Percentiles rank a stretch among this genome's conserved stretches.
These are phyloP conservation scores for Capronia americana DNA, from an alignment of 2,329 filamentous ascomycete genomes.

Conservation along the genomic window DNA sequence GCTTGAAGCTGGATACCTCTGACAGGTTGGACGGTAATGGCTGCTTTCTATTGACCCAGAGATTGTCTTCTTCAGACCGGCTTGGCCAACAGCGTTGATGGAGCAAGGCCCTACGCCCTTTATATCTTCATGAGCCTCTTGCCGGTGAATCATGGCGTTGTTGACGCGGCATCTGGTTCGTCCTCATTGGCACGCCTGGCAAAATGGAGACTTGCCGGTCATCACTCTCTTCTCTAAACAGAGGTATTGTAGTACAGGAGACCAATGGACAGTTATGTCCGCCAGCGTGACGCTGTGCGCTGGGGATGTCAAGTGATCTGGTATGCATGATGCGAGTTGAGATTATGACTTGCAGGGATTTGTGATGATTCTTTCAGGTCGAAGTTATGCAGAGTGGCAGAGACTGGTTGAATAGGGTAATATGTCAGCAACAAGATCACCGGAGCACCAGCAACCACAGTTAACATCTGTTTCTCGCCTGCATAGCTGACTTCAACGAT, in stretches of 20 bases:
- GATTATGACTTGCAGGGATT: not conserved
- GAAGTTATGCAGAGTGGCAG: not conserved
- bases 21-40: not conserved
- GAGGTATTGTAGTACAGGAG: not conserved
- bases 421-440: not conserved
- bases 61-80: not conserved
- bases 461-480: not conserved
- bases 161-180: constrained; percentile 1
- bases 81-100: not conserved
- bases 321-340: not conserved
- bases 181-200: constrained; percentile 8
- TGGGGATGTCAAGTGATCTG: not conserved
- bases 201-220: constrained; percentile 12
- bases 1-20: not conserved
- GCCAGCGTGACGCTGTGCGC: not conserved
- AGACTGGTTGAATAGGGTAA: not conserved
- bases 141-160: not conserved
- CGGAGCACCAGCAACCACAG: too few relatives aligned
- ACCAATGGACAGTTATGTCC: not conserved
- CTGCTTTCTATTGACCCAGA: not conserved
- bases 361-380: not conserved
- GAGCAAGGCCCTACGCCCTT: not conserved
- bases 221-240: constrained; percentile 1
- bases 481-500: not conserved
- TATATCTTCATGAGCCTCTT: not conserved